A percentile compares a stretch with the other conserved stretches of the same genome.
Conservation (phyloP, 2,329 filamentous ascomycete genomes). For the Aspergillus proliferans region DNA sequence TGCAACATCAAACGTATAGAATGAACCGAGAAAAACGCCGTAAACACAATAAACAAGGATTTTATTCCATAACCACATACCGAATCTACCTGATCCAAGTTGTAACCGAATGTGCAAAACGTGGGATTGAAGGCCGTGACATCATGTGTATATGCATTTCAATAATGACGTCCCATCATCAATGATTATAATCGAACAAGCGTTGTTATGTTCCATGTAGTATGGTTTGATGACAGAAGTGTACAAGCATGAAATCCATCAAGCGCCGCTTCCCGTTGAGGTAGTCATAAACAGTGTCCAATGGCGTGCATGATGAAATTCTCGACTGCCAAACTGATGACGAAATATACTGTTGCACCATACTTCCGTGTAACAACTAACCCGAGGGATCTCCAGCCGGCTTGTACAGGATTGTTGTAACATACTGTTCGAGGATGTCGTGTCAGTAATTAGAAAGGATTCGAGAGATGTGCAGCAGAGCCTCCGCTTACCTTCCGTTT, state of each 20-base stretch:
- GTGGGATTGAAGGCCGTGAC: not conserved
- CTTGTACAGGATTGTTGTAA: constrained; percentile 97
- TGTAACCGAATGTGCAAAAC: not conserved
- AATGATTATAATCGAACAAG: not conserved
- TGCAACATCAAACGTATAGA: not conserved
- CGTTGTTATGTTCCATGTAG: not conserved
- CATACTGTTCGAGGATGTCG: constrained; percentile 57
- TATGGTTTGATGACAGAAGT: not conserved
- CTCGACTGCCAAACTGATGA: not conserved
- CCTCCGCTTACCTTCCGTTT: constrained; percentile 62
- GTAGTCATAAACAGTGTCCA: too few species aligned
- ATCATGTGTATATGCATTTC: not conserved
- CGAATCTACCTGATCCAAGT: not conserved
- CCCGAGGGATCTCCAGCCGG: constrained; percentile 53
- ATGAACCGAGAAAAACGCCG: not conserved
- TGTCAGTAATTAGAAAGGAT: not conserved
- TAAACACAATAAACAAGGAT: not conserved
- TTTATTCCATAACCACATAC: not conserved
- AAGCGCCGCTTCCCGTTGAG: too few species aligned
- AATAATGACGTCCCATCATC: not conserved
- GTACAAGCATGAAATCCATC: not conserved
- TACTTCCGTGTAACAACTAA: constrained; percentile 13
- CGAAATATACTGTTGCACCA: not conserved
- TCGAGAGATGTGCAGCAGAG: not conserved
- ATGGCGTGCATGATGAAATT: not conserved